Evolutionary conservation across 2,329 filamentous ascomycete genomes (phyloP), one percentile per base, ranked within the genome.

Genomic region (Monosporascus sp.): DNA sequence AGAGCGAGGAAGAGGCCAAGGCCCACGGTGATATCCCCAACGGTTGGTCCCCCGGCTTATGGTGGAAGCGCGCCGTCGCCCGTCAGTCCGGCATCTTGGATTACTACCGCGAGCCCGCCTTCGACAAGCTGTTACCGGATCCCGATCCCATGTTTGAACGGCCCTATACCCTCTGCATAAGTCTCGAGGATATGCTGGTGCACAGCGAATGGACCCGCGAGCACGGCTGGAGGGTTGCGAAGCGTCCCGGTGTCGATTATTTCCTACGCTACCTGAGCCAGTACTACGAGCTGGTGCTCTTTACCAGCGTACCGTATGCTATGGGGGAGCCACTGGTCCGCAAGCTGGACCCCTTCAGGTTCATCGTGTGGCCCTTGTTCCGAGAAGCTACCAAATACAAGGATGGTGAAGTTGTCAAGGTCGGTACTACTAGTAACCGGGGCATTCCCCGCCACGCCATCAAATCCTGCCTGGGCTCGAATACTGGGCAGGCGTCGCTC

Each of bases 351-450:
- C 94, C 93, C 37, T 97, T 89, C 79, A 89, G 88, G 64, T 90
- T 97, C 70, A 91, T 97, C 69, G 88, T 92, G 75, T 97, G 91
- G 88, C 91, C 92, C 2, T 77, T 99, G 47, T 97, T 90, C 78
- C 84, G 94, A 51, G 94, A 99, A 72, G 94, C 93, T n/a, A 97
- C 94, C 55, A 89, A 92, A 65, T 99, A 96, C 70, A 88, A 97
- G 73, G 88, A 96, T 59, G 94, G 94, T 59, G 89, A 97, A 73
- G 92, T 97, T 65, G 83, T 99, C 73, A 99, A 99, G 85, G 90
- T 91, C 74, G 59, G 74, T 58, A 48, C 11, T 44, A 41, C 20
- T 14, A 22, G 31, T 34, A 34, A 34, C 9, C 11, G 3, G 4
- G 11, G 9, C 11, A 14, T 34, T 34, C 11, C 31, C 31, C 11